Evolutionary conservation across 768 basidiomycete species (phyloP).

Genomic region (Amanita muscaria): DNA sequence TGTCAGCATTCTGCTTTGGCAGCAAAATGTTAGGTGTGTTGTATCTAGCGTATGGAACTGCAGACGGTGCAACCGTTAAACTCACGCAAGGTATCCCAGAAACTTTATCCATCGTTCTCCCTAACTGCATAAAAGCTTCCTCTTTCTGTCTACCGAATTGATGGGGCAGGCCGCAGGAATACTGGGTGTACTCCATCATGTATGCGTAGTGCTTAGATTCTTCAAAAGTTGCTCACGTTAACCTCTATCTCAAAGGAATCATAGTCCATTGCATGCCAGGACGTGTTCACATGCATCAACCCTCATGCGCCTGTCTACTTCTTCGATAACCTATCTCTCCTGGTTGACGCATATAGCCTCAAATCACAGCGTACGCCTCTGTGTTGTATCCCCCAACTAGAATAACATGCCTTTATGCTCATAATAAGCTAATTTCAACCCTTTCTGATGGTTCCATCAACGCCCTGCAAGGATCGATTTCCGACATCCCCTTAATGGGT

Average conservation of each 20-base stretch:
- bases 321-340: slow-evolving; percentile 31
- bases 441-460: slow-evolving; percentile 69
- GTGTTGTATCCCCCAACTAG: slow-evolving; percentile 52
- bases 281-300: slow-evolving; percentile 47
- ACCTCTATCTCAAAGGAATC: slow-evolving; percentile 32
- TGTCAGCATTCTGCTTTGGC: slow-evolving; percentile 28
- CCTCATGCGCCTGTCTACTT: slow-evolving; percentile 12
- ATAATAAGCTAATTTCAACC: slow-evolving; percentile 48
- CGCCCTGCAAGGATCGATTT: slow-evolving; percentile 42
- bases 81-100: slow-evolving; percentile 34
- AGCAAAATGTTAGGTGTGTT: slow-evolving; percentile 39
- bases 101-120: slow-evolving; percentile 6
- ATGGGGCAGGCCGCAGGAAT: slow-evolving; percentile 41
- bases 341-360: slow-evolving; percentile 21
- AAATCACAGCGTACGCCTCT: slow-evolving; percentile 27
- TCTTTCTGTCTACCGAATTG: slow-evolving; percentile 23
- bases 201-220: slow-evolving; percentile 27
- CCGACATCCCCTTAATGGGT: slow-evolving; percentile 19
- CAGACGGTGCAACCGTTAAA: slow-evolving; percentile 49
- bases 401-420: slow-evolving; percentile 37
- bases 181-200: slow-evolving; percentile 37
- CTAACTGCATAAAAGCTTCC: slow-evolving; percentile 22
- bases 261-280: slow-evolving; percentile 57
- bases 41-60: slow-evolving; percentile 46
- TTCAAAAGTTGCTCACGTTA: neutral